Evolutionary conservation across 2,329 filamentous ascomycete genomes (phyloP), one percentile per base, ranked within the genome.

Genomic region (Fusarium buharicum): DNA sequence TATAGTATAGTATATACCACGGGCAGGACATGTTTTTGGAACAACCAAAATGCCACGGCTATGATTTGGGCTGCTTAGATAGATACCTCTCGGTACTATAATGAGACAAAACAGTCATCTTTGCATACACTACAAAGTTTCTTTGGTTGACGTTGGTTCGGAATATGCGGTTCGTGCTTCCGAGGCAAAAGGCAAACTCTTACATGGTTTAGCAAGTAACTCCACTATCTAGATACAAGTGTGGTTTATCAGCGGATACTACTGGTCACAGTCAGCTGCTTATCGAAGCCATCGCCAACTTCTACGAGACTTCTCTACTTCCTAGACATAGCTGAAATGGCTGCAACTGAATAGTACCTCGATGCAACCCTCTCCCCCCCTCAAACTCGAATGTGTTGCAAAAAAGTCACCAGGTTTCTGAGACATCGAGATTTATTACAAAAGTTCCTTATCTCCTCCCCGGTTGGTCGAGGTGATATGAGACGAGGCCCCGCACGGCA

Each of bases 1-100:
- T 37, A 62, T 27, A 24, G 45, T 40, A 53, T 45, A 28, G n/a
- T 37, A 47, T 63, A 64, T 64, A 64, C 60, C 55, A 61, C 43
- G 38, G 55, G 33, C 18, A 27, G 38, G 40, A 22, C 44, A 49
- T 44, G 22, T 24, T 24, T 24, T 4, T 6, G 22, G 8, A 13
- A 36, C 8, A 34, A 31, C 31, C 11, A 28, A 37, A 33, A 40
- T 43, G 30, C 33, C 17, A 38, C 37, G 31, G 37, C 41, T 56
- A 31, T 27, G 41, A 40, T 41, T 34, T 38, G 30, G n/a, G 17
- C 45, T 55, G 43, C 16, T 41, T 55, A n/a, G 50, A 49, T 50
- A 59, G 57, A 60, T 56, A 61, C 50, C 31, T 38, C 17, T 10
- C 17, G 59, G 57, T 60, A 34, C 34, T 60, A 50, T 49, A 60